Evolutionary conservation across 257 asterid species (phyloP).

Genomic region (Datura wrightii): DNA sequence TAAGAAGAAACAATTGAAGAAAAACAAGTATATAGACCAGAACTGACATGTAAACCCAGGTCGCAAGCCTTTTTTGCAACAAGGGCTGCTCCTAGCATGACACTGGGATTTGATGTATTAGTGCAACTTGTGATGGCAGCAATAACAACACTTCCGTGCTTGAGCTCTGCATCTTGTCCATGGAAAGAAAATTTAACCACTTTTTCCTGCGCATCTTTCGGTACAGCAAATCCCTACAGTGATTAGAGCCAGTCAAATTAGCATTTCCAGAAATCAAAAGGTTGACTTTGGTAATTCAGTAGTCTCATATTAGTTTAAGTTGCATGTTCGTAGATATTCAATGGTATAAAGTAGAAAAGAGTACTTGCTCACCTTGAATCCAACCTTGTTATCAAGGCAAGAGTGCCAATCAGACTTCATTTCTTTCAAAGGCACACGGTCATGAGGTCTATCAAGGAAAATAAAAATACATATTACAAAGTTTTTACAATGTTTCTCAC

Average conservation of each 20-base stretch:
- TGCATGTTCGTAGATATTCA: background rate
- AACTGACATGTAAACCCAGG: conserved; percentile 74
- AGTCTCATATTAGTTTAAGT: conserved; percentile 25
- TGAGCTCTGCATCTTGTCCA: conserved; percentile 89
- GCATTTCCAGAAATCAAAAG: background rate
- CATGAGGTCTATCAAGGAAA: conserved; percentile 79
- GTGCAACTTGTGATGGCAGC: conserved; percentile 98
- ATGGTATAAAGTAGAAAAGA: conserved; percentile 6
- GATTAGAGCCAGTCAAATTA: background rate
- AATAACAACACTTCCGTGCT: conserved; percentile 93
- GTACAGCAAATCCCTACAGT: conserved; percentile 90
- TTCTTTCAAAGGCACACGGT: conserved; percentile 81
- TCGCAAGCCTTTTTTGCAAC: conserved; percentile 92
- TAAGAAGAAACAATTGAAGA: conserved; percentile 30
- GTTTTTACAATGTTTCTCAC: background rate
- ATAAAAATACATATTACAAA: conserved; percentile 3
- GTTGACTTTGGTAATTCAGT: conserved; percentile 9
- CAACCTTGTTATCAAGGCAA: conserved; percentile 89
- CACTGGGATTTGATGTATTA: conserved; percentile 97
- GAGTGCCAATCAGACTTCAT: conserved; percentile 95
- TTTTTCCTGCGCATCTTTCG: conserved; percentile 81
- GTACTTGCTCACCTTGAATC: conserved; percentile 76
- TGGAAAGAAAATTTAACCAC: conserved; percentile 78
- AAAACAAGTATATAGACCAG: conserved; percentile 11
- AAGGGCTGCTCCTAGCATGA: conserved; percentile 96